A percentile compares a stretch with the other conserved stretches of the same genome.
These are phyloP conservation scores for Elsinoe batatas DNA, from an alignment of 2,329 filamentous ascomycete genomes.

Conservation along the genomic window DNA sequence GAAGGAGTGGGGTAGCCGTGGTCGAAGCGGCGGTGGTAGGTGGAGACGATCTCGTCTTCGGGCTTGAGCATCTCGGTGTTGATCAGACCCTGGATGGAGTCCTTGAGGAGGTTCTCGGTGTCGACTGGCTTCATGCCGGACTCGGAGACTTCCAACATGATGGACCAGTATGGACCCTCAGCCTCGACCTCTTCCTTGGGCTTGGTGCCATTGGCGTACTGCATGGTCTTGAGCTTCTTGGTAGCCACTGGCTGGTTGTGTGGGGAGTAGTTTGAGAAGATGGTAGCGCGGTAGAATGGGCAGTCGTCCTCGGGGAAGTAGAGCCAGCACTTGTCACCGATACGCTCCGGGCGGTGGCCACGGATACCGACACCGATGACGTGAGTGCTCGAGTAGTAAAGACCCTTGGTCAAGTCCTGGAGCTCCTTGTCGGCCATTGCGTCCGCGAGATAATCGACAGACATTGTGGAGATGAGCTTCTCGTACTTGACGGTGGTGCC, in stretches of 20 bases:
- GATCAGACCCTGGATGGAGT: constrained; percentile 91
- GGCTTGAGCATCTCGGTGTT: constrained; percentile 95
- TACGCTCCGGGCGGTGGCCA: constrained; percentile 82
- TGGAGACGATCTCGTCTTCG: constrained; percentile 89
- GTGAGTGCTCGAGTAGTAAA: constrained; percentile 96
- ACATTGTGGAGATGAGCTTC: constrained; percentile 93
- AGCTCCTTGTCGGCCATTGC: constrained; percentile 82
- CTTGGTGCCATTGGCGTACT: constrained; percentile 78
- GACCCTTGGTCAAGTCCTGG: constrained; percentile 70
- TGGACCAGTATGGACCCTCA: constrained; percentile 96
- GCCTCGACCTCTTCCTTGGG: constrained; percentile 61
- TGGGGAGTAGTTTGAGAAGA: constrained; percentile 99
- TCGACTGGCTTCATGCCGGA: constrained; percentile 92
- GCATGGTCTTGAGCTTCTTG: constrained; percentile 76
- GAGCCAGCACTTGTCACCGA: constrained; percentile 99
- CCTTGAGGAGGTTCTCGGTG: constrained; percentile 69
- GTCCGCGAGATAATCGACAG: constrained; percentile 79
- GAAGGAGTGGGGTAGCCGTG: constrained; percentile 96
- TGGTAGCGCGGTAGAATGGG: constrained; percentile 98
- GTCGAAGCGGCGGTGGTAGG: constrained; percentile 95
- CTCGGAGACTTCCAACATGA: constrained; percentile 98
- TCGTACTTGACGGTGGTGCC: constrained; percentile 84
- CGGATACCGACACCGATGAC: constrained; percentile 94
- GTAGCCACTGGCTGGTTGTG: constrained; percentile 86
- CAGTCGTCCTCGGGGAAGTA: constrained; percentile 99